Conservation (phyloP, 1,284 basidiomycete species). For the Quambalaria eucalypti region DNA sequence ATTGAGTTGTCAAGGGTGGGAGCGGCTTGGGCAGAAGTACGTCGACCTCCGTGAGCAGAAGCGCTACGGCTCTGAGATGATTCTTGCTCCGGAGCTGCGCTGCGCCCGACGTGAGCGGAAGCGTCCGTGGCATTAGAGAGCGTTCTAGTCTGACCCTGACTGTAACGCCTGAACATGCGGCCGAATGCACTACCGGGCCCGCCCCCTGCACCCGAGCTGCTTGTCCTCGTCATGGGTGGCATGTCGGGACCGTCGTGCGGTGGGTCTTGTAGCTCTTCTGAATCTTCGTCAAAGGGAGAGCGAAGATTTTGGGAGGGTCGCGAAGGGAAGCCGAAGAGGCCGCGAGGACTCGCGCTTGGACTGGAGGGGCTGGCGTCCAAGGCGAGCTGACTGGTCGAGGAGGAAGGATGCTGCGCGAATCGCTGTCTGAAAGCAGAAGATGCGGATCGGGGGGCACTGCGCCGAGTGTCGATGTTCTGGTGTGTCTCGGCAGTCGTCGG, state of each 20-base stretch:
- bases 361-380: not conserved
- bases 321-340: not conserved
- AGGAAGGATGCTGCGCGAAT: not conserved
- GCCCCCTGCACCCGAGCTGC: not conserved
- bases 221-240: not conserved
- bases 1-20: slow-evolving; percentile 7
- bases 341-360: not conserved
- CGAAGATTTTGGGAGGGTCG: not conserved
- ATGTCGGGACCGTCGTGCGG: not conserved
- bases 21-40: slow-evolving; percentile 5
- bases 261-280: not conserved
- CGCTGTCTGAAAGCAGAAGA: not conserved
- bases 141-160: slow-evolving; percentile 17
- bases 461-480: not conserved
- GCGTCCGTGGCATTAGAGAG: slow-evolving; percentile 4
- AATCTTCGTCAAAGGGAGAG: too few species aligned
- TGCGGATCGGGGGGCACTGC: not conserved
- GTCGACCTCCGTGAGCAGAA: slow-evolving; percentile 3
- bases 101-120: slow-evolving; percentile 1
- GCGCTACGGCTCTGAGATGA: slow-evolving; percentile 8
- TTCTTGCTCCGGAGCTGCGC: slow-evolving; percentile 13
- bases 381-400: not conserved
- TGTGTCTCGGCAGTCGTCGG: not conserved
- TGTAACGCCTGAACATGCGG: slow-evolving; percentile 36
- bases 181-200: slow-evolving; percentile 15